A percentile compares a stretch with the other conserved stretches of the same genome.
Evolutionary conservation across 1,284 basidiomycete species (phyloP).

Genomic region (Mycosarcoma maydis): DNA sequence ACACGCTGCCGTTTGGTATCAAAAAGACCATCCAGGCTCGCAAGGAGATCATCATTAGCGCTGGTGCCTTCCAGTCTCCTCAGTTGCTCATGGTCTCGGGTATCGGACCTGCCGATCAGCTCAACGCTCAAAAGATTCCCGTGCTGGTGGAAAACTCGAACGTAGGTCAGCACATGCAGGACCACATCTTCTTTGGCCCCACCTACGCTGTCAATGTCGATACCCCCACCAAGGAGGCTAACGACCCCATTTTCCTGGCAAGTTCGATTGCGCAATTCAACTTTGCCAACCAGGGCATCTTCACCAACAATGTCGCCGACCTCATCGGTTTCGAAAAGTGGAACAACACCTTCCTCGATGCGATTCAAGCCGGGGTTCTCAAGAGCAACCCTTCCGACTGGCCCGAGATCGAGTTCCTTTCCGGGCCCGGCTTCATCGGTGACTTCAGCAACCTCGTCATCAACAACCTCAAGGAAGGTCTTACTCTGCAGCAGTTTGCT

Average conservation of each 20-base stretch:
- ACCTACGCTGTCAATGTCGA: slow-evolving; percentile 52
- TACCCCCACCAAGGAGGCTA: slow-evolving; percentile 41
- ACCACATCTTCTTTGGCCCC: slow-evolving; percentile 56
- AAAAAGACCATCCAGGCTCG: slow-evolving; percentile 36
- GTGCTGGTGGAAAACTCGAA: slow-evolving; percentile 28
- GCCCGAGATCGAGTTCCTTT: slow-evolving; percentile 54
- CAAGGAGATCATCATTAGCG: slow-evolving; percentile 61
- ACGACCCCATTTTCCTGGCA: slow-evolving; percentile 46
- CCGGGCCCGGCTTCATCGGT: slow-evolving; percentile 49
- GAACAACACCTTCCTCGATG: slow-evolving; percentile 31
- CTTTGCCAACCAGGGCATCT: slow-evolving; percentile 29
- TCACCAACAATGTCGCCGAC: slow-evolving; percentile 57
- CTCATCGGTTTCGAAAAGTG: slow-evolving; percentile 52
- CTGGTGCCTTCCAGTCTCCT: slow-evolving; percentile 62
- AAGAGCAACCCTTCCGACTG: slow-evolving; percentile 42
- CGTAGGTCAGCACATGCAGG: slow-evolving; percentile 59
- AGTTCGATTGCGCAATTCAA: slow-evolving; percentile 37
- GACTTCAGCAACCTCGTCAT: slow-evolving; percentile 46
- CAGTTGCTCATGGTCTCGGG: slow-evolving; percentile 63
- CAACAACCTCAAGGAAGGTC: slow-evolving; percentile 33
- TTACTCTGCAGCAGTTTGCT: slow-evolving; percentile 38
- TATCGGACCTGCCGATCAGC: slow-evolving; percentile 46
- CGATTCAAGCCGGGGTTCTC: slow-evolving; percentile 34
- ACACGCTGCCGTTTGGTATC: slow-evolving; percentile 26
- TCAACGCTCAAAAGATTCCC: slow-evolving; percentile 34